Base-by-base conservation (phyloP, 2,329 filamentous ascomycete genomes). In the Scedosporium aurantiacum region DNA sequence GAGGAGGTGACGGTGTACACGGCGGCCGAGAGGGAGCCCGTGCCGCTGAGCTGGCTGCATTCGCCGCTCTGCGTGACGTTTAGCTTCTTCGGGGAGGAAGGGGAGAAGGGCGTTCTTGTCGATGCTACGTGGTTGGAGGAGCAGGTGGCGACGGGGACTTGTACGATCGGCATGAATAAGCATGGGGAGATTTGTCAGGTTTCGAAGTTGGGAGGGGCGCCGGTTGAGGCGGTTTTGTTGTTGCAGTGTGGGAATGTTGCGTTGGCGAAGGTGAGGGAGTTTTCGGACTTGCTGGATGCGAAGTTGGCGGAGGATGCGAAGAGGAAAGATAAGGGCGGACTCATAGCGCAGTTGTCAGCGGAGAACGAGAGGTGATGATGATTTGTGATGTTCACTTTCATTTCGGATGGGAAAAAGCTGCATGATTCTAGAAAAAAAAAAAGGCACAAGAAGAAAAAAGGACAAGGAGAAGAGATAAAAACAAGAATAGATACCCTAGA, bases 1-100 rank as follows among this genome's bases (percentile, higher is more conserved):
- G 91, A 92, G 68, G 83, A 85, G 32, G 83, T 97, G 65, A 95
- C 89, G 1, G 84, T 97, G 52, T 96, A 93, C 75, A 89, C 87
- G 1, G 75, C 88, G 2, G 85, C 89, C 12, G 93, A 99, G 77
- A 82, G 94, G 65, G 92, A 96, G 65, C 93, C 93, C 0, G 90
- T 97, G 55, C 87, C 91, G 56, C 79, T 99, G 64, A 91, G 90
- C 68, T 90, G 96, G 78, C 83, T 97, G 65, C 94, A 97, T 75
- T 89, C 90, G 67, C 94, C 94, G 1, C 87, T 97, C 61, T 96
- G 92, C 70, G 81, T 97, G 55, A 96, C 91, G 0, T 96, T 96
- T 74, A 90, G 86, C 68, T 93, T 91, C 70, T 97, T 89, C 73
- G 79, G 83, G 69, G 81, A 88, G 32, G 84, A 87, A 41, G 89